Conservation (phyloP, 2,329 filamentous ascomycete genomes). For the Akanthomyces dipterigenus region DNA sequence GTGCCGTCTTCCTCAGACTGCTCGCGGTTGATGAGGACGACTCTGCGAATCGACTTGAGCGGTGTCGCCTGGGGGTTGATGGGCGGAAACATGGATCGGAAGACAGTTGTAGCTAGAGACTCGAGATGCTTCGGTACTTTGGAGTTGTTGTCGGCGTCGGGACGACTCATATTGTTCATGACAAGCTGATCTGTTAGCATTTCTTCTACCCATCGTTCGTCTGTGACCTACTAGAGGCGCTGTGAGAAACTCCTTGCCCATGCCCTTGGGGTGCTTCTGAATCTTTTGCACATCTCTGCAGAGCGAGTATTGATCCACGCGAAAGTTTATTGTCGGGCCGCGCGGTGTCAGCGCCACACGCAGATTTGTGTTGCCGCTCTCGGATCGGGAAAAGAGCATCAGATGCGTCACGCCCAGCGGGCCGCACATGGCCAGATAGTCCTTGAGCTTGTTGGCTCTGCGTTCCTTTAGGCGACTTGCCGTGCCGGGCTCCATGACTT, state of each 20-base stretch:
- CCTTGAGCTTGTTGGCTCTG: slow-evolving; percentile 77
- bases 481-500: slow-evolving; percentile 94
- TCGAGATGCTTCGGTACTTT: slow-evolving; percentile 92
- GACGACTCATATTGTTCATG: slow-evolving; percentile 92
- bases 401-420: slow-evolving; percentile 90
- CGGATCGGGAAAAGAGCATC: slow-evolving; percentile 84
- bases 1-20: slow-evolving; percentile 50
- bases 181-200: slow-evolving; percentile 56
- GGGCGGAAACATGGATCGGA: slow-evolving; percentile 91
- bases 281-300: slow-evolving; percentile 83
- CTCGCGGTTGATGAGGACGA: slow-evolving; percentile 85
- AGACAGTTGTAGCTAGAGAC: slow-evolving; percentile 84
- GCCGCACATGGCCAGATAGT: slow-evolving; percentile 93
- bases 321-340: slow-evolving; percentile 88
- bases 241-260: slow-evolving; percentile 77
- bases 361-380: slow-evolving; percentile 86
- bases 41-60: slow-evolving; percentile 83
- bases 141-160: slow-evolving; percentile 51
- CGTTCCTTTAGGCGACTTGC: slow-evolving; percentile 85
- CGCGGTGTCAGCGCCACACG: slow-evolving; percentile 80
- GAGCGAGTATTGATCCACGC: slow-evolving; percentile 89
- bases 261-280: slow-evolving; percentile 73
- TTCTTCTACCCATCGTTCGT: neutral
- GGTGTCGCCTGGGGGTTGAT: slow-evolving; percentile 90
- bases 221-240: slow-evolving; percentile 62